These are phyloP conservation scores for Anastatica hierochuntica DNA, from an alignment of 345 rosid genomes.

Conservation along the genomic window DNA sequence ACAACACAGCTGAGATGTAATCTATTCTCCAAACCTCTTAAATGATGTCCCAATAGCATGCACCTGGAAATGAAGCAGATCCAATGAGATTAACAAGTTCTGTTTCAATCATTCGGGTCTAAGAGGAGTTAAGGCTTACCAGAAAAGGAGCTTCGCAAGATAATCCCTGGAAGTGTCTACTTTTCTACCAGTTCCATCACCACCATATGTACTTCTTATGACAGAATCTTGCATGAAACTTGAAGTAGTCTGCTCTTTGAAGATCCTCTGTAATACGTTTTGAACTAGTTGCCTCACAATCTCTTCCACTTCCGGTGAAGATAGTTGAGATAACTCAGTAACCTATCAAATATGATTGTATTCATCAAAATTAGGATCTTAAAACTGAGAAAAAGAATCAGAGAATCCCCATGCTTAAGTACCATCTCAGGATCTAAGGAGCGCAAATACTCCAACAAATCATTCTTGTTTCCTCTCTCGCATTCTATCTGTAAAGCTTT, in stretches of 20 bases:
- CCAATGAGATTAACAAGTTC: too few species aligned
- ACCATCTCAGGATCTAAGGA: constrained; percentile 77
- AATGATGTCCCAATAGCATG: constrained; percentile 88
- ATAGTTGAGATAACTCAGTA: constrained; percentile 63
- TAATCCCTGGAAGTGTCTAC: constrained; percentile 77
- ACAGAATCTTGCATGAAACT: constrained; percentile 35
- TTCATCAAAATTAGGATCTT: not conserved
- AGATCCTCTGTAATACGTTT: constrained; percentile 41
- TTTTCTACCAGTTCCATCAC: constrained; percentile 33
- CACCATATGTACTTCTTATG: constrained; percentile 22
- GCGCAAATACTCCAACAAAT: constrained; percentile 72
- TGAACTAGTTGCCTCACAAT: constrained; percentile 75
- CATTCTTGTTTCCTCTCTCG: constrained; percentile 50
- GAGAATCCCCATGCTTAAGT: constrained; percentile 4
- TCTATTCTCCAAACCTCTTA: constrained; percentile 90
- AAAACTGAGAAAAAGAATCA: not conserved
- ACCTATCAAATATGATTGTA: constrained; percentile 34
- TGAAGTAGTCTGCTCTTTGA: constrained; percentile 34
- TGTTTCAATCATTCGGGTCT: not conserved
- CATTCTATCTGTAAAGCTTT: constrained; percentile 40
- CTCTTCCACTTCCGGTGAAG: constrained; percentile 80
- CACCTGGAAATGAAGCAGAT: constrained; percentile 44
- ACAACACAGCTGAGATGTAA: constrained; percentile 82
- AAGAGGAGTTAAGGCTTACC: constrained; percentile 33
- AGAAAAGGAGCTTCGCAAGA: constrained; percentile 88